Evolutionary conservation across 2,329 filamentous ascomycete genomes (phyloP).

Genomic region (Diaporthe vaccinii): DNA sequence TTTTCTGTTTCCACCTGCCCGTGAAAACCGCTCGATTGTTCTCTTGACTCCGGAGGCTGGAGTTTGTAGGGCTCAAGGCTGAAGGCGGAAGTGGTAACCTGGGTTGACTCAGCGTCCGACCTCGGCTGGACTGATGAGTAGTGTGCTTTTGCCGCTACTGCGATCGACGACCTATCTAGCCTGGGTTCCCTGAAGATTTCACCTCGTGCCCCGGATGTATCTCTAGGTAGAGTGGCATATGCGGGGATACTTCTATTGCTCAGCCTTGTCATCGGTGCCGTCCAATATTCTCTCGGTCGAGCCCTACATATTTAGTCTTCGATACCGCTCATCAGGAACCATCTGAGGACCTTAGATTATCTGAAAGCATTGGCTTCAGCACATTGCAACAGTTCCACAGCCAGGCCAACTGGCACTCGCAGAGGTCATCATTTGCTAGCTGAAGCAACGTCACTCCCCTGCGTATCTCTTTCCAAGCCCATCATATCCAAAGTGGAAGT

Average conservation of each 20-base stretch:
- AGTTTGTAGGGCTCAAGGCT: not conserved
- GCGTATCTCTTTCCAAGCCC: not conserved
- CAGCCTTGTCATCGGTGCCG: not conserved
- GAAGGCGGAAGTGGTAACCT: constrained; percentile 1
- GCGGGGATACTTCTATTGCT: constrained; percentile 27
- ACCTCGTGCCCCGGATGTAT: constrained; percentile 22
- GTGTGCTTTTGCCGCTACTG: constrained; percentile 13
- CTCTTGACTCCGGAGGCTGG: not conserved
- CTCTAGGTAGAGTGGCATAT: constrained; percentile 16
- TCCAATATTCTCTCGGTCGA: not conserved
- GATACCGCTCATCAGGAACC: not conserved
- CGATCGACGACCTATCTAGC: not conserved
- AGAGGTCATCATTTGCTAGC: not conserved
- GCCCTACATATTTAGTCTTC: too few species aligned
- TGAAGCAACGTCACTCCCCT: not conserved
- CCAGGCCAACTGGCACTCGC: not conserved
- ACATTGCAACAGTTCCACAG: not conserved
- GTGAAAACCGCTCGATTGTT: too few species aligned
- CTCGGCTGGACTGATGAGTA: constrained; percentile 35
- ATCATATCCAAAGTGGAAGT: not conserved
- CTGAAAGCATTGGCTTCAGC: not conserved
- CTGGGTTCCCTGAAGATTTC: constrained; percentile 17
- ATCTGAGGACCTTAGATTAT: not conserved
- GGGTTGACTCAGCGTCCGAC: constrained; percentile 38
- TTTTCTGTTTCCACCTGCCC: not conserved